Conservation (phyloP, 2,329 filamentous ascomycete species). For the Nemania sp. region DNA sequence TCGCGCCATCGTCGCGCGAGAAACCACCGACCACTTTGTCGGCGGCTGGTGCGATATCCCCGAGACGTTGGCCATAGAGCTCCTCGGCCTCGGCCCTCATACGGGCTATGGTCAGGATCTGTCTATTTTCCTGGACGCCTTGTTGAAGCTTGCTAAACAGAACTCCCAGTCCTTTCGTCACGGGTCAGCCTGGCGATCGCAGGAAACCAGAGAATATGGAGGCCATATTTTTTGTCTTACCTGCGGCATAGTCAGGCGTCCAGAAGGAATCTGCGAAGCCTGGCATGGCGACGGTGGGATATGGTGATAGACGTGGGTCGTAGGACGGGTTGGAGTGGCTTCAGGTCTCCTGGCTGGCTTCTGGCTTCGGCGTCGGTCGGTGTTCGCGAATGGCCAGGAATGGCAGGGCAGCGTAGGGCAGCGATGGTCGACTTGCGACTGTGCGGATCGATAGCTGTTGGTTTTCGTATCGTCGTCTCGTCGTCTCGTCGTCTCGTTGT, state of each 20-base stretch:
- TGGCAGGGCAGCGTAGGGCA: too few relatives aligned
- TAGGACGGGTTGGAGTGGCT: background rate
- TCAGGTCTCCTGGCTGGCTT: too few relatives aligned
- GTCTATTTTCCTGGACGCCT: constrained; percentile 91
- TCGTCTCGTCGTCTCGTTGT: too few relatives aligned
- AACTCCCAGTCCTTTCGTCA: constrained; percentile 73
- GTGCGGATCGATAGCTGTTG: background rate
- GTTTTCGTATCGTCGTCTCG: too few relatives aligned
- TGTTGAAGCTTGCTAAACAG: constrained; percentile 97
- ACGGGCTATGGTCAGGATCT: constrained; percentile 87
- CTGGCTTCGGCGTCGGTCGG: background rate
- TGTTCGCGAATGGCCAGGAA: background rate
- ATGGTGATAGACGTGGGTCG: background rate
- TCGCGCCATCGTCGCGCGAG: constrained; percentile 89
- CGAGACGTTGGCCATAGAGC: constrained; percentile 77
- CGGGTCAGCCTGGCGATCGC: constrained; percentile 23
- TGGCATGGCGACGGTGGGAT: constrained; percentile 64
- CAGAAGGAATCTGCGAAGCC: constrained; percentile 96
- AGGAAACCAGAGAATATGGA: background rate
- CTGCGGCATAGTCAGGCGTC: constrained; percentile 96
- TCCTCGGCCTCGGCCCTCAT: constrained; percentile 97
- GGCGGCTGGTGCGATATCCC: constrained; percentile 79
- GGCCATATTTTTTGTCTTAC: constrained; percentile 51
- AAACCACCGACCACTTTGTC: constrained; percentile 87
- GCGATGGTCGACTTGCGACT: background rate